These are phyloP conservation scores for Ichthyophthirius multifiliis DNA, from an alignment of 169 alveolate species.

Conservation along the genomic window DNA sequence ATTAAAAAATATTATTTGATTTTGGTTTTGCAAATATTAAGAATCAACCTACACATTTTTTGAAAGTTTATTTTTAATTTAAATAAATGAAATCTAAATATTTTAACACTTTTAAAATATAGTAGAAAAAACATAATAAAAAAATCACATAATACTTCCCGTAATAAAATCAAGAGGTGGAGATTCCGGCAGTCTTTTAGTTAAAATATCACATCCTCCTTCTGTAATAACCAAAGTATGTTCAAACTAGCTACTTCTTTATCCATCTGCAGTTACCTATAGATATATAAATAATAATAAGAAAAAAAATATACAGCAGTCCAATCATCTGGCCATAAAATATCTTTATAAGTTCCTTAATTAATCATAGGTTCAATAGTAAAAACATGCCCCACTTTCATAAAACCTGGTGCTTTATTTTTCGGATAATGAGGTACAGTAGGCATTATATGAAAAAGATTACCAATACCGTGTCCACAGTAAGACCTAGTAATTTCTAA, in stretches of 20 bases:
- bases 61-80: no score
- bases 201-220: conserved; percentile 93
- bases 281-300: not conserved
- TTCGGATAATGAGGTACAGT: conserved; percentile 97
- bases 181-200: conserved; percentile 90
- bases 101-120: no score
- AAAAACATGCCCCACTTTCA: conserved; percentile 97
- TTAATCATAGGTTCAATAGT: conserved; percentile 99
- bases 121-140: no score
- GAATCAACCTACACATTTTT: no score
- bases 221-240: conserved; percentile 96
- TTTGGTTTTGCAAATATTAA: no score
- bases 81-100: no score
- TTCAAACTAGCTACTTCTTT: conserved; percentile 97
- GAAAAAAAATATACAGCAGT: conserved; percentile 88
- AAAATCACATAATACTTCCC: not conserved
- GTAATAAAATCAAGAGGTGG: conserved; percentile 76
- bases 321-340: conserved; percentile 99
- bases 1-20: no score
- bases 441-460: conserved; percentile 95
- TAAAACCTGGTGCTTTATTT: conserved; percentile 97
- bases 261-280: conserved; percentile 68
- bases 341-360: conserved; percentile 92
- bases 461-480: conserved; percentile 99
- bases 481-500: conserved; percentile 90